Evolutionary conservation across 176 grass and related monocot species (phyloP).

Genomic region (Ampelocalamus luodianensis): DNA sequence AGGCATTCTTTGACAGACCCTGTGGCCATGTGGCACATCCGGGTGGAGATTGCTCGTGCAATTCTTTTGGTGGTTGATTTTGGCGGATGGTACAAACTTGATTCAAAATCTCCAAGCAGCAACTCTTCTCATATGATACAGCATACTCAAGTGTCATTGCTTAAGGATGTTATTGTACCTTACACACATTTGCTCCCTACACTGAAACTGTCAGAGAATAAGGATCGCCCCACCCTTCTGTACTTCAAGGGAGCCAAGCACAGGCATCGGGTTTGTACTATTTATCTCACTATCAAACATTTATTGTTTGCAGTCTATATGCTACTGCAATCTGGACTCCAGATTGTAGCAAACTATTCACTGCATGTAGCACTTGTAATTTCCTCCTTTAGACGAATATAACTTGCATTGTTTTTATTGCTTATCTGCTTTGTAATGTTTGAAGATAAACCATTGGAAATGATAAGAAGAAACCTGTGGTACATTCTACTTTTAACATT

Average conservation of each 20-base stretch:
- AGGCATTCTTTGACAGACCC: constrained; percentile 94
- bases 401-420: neutral
- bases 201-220: constrained; percentile 59
- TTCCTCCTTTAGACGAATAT: neutral
- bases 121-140: constrained; percentile 70
- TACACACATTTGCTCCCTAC: constrained; percentile 92
- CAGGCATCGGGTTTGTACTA: constrained; percentile 78
- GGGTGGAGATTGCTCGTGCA: constrained; percentile 71
- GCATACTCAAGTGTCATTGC: constrained; percentile 83
- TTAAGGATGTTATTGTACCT: constrained; percentile 95
- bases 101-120: constrained; percentile 59
- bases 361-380: neutral
- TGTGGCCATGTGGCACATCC: constrained; percentile 95
- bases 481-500: neutral
- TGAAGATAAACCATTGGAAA: neutral
- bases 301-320: neutral
- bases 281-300: neutral
- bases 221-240: constrained; percentile 61
- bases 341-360: constrained; percentile 4
- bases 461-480: neutral
- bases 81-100: constrained; percentile 87
- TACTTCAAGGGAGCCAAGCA: constrained; percentile 97
- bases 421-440: neutral
- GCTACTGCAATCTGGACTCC: neutral
- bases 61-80: constrained; percentile 98